Conservation (phyloP, 441 rosid genomes). For the Mallotus japonicus region DNA sequence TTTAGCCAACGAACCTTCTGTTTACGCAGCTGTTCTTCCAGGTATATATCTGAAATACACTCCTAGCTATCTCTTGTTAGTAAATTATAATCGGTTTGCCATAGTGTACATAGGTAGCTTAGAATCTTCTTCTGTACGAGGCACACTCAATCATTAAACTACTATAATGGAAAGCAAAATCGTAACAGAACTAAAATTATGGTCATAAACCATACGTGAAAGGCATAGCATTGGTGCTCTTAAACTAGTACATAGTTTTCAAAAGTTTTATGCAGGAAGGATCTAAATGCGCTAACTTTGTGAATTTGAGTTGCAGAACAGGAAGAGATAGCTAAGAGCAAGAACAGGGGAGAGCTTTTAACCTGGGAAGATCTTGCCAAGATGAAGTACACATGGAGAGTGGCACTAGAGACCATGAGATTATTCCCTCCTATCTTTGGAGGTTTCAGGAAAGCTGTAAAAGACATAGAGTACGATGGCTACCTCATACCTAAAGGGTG, state of each 20-base stretch:
- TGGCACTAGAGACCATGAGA: conserved; percentile 52
- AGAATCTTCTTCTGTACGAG: no score
- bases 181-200: no score
- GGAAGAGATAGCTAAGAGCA: conserved; percentile 41
- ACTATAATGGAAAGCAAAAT: no score
- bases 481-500: conserved; percentile 52
- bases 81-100: no score
- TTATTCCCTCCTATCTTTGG: conserved; percentile 42
- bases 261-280: background rate
- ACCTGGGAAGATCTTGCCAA: conserved; percentile 50
- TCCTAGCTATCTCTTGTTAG: no score
- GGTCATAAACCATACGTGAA: no score
- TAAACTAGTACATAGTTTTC: no score
- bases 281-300: background rate
- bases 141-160: no score
- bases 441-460: conserved; percentile 42
- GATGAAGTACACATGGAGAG: conserved; percentile 66
- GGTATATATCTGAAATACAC: conserved; percentile 24
- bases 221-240: no score
- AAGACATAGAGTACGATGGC: conserved; percentile 38
- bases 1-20: conserved; percentile 36
- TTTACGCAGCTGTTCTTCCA: conserved; percentile 44
- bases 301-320: conserved; percentile 38
- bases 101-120: no score
- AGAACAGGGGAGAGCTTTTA: conserved; percentile 33